A percentile compares a stretch with the other conserved stretches of the same genome.
phyloP scores from a whole-genome alignment of 1,284 basidiomycete genomes.

The Puccinia novopanici region DNA sequence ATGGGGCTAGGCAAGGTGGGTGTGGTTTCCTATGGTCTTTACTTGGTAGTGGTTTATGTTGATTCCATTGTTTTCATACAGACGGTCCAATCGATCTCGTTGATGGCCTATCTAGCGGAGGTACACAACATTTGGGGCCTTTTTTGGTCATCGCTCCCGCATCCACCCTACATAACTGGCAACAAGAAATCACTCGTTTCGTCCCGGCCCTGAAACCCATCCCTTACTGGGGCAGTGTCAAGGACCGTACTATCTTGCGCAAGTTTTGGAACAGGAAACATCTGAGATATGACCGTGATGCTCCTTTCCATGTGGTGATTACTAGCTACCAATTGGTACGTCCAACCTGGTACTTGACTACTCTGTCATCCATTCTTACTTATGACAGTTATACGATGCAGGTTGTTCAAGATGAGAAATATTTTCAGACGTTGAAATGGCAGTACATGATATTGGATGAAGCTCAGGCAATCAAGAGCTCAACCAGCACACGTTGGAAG shows the following conservation, averaged over 20 bases:
- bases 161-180: slow-evolving; percentile 98
- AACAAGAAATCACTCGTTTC: slow-evolving; percentile 95
- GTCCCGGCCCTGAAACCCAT: slow-evolving; percentile 90
- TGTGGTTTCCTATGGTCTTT: slow-evolving; percentile 58
- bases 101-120: slow-evolving; percentile 94
- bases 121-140: slow-evolving; percentile 99
- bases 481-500: slow-evolving; percentile 96
- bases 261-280: slow-evolving; percentile 99
- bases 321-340: slow-evolving; percentile 93
- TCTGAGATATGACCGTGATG: slow-evolving; percentile 90
- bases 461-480: slow-evolving; percentile 99
- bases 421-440: slow-evolving; percentile 97
- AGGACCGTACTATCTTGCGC: slow-evolving; percentile 88
- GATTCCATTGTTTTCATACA: slow-evolving; percentile 59
- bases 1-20: slow-evolving; percentile 97
- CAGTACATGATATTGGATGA: slow-evolving; percentile 99
- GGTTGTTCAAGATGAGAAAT: slow-evolving; percentile 96
- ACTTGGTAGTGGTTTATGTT: slow-evolving; percentile 7
- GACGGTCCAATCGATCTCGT: slow-evolving; percentile 98
- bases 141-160: slow-evolving; percentile 99
- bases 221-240: slow-evolving; percentile 98
- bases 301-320: slow-evolving; percentile 94
- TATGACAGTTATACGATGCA: slow-evolving; percentile 57
- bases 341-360: neutral
- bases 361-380: neutral